A percentile compares a stretch with the other conserved stretches of the same genome.
These are phyloP conservation scores for Ophiocordyceps australis DNA, from an alignment of 2,329 filamentous ascomycete genomes.

Conservation along the genomic window DNA sequence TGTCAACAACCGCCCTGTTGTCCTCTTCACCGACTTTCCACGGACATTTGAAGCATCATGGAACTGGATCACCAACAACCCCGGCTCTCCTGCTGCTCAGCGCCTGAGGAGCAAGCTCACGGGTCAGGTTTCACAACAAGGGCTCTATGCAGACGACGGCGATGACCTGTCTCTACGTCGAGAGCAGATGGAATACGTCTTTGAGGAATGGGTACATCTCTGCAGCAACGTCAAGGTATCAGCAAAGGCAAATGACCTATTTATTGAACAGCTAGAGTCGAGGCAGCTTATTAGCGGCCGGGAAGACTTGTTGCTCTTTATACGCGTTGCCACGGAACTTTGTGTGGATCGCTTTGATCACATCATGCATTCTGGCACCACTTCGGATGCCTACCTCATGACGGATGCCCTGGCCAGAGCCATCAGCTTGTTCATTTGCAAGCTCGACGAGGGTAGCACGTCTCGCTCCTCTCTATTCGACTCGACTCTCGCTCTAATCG, in stretches of 20 bases:
- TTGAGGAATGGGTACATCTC: slow-evolving; percentile 85
- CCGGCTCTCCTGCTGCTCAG: slow-evolving; percentile 43
- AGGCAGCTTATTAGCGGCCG: slow-evolving; percentile 53
- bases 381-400: slow-evolving; percentile 36
- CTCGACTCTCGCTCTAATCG: slow-evolving; percentile 57
- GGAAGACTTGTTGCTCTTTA: slow-evolving; percentile 64
- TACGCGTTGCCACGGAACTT: slow-evolving; percentile 64
- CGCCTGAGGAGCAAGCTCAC: slow-evolving; percentile 49
- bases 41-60: slow-evolving; percentile 67
- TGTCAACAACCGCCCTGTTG: slow-evolving; percentile 58
- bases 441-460: slow-evolving; percentile 45
- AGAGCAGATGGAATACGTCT: slow-evolving; percentile 85
- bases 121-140: slow-evolving; percentile 19
- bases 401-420: slow-evolving; percentile 74
- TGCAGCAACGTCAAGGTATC: slow-evolving; percentile 60
- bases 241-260: slow-evolving; percentile 53
- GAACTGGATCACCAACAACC: slow-evolving; percentile 62
- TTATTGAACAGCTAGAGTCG: slow-evolving; percentile 69
- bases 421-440: slow-evolving; percentile 56
- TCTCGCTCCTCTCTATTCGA: slow-evolving; percentile 57
- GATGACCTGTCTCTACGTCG: slow-evolving; percentile 37
- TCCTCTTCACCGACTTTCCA: slow-evolving; percentile 72
- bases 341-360: slow-evolving; percentile 66
- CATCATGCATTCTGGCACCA: slow-evolving; percentile 40
- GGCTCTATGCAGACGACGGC: slow-evolving; percentile 26